Conservation (phyloP, 2,329 filamentous ascomycete genomes). For the Neophaeococcomyces aloes region DNA sequence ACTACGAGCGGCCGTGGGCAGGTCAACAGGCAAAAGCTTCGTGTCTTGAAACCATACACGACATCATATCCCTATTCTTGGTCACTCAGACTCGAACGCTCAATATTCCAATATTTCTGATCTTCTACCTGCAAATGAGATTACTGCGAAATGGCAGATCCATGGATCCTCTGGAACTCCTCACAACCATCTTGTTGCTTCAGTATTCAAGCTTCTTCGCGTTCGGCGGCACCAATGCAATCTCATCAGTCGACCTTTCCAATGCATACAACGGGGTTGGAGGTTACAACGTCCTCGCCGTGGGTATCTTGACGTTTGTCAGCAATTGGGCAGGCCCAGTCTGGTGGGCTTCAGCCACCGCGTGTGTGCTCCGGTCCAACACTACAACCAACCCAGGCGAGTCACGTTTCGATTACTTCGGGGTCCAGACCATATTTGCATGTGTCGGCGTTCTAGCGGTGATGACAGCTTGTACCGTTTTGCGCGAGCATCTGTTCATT, state of each 20-base stretch:
- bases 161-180: slow-evolving; percentile 41
- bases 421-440: slow-evolving; percentile 40
- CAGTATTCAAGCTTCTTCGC: slow-evolving; percentile 82
- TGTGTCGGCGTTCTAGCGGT: slow-evolving; percentile 57
- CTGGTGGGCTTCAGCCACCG: slow-evolving; percentile 68
- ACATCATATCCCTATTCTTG: slow-evolving; percentile 65
- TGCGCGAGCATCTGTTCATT: slow-evolving; percentile 87
- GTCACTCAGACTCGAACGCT: slow-evolving; percentile 76
- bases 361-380: slow-evolving; percentile 41
- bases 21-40: slow-evolving; percentile 5
- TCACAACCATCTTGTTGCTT: slow-evolving; percentile 61
- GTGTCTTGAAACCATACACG: slow-evolving; percentile 42
- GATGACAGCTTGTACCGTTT: slow-evolving; percentile 75
- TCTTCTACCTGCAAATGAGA: slow-evolving; percentile 57
- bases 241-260: slow-evolving; percentile 88
- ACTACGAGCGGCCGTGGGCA: slow-evolving; percentile 19
- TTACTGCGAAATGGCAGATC: slow-evolving; percentile 37
- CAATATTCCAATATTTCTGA: slow-evolving; percentile 74
- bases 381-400: background rate
- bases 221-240: slow-evolving; percentile 82
- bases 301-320: slow-evolving; percentile 73
- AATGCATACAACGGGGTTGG: slow-evolving; percentile 89
- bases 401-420: slow-evolving; percentile 1
- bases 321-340: slow-evolving; percentile 87
- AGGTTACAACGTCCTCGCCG: slow-evolving; percentile 67